Evolutionary conservation across 164 flowering plant genomes (phyloP).

Genomic region (Magnolia officinalis): DNA sequence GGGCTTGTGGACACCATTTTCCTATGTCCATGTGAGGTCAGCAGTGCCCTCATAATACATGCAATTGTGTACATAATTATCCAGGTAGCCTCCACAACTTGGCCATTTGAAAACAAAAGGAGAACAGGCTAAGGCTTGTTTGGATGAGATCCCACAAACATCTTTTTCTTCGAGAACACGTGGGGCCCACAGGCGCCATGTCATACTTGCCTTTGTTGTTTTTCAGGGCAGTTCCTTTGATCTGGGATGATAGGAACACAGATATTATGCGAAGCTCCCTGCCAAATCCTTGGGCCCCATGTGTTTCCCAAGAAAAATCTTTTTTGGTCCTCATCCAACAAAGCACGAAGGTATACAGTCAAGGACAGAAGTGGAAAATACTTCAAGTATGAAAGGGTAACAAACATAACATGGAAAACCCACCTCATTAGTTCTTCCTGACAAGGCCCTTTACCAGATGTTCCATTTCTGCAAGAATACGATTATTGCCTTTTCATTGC

Average conservation of each 20-base stretch:
- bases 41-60: too few relatives aligned
- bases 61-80: neutral
- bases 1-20: too few relatives aligned
- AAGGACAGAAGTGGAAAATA: neutral
- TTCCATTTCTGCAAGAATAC: slow-evolving; percentile 37
- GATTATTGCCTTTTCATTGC: neutral
- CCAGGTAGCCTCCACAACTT: neutral
- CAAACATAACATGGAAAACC: neutral
- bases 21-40: too few relatives aligned
- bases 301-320: neutral
- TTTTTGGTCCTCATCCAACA: neutral
- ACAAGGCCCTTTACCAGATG: slow-evolving; percentile 27
- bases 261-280: neutral
- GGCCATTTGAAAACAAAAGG: neutral
- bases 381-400: neutral
- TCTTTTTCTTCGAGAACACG: neutral
- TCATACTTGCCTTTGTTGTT: neutral
- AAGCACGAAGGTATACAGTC: neutral
- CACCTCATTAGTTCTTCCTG: slow-evolving; percentile 78
- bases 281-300: neutral
- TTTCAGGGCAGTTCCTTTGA: neutral
- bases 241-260: neutral
- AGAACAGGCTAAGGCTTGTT: neutral
- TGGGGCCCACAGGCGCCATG: neutral
- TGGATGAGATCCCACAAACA: neutral